Evolutionary conservation across 148 eudicot genomes (phyloP), one percentile per base, ranked within the genome.

Genomic region (Rhododendron ferrugineum): DNA sequence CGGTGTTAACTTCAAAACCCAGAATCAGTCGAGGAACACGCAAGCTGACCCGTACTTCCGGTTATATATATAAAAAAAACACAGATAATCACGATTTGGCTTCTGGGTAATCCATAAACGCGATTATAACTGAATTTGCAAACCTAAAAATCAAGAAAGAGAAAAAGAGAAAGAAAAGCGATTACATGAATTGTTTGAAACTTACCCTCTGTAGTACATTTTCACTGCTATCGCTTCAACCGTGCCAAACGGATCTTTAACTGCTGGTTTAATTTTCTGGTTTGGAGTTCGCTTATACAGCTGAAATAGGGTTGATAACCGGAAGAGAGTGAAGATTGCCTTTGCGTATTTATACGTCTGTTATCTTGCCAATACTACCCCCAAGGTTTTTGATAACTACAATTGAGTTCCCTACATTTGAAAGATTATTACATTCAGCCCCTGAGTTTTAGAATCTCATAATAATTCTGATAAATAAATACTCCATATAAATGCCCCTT

Each of bases 171-270:
- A 16, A 54, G 11, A 5, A 2, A n/a, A n/a, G 72, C 14, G 72
- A 64, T 64, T n/a, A 14, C 10, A n/a, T 10, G 32, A 64, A n/a
- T n/a, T 64, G 26, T 64, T 64, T 1, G 32, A 64, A 28, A 30
- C 75, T 30, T 70, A 70, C 75, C 75, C 75, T 70, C 75, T 70
- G 37, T 70, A 70, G 75, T 28, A 70, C 75, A 70, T 70, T 70
- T 70, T 70, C 75, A 28, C 74, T 68, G 7, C 54, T 11, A 50
- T 28, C 75, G 75, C 75, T 70, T 30, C 75, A 13, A 28, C 36
- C 37, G 37, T 30, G 75, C 37, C 37, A 70, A 64, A 66, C 32
- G 37, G 37, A 70, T 70, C 75, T 70, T 70, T 30, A 4, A 30
- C 20, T 28, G 36, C 1, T 26, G 32, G 32, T 68, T 11, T 13